Base-by-base conservation (phyloP, 768 basidiomycete species). In the Sporobolomyces phaffii region DNA sequence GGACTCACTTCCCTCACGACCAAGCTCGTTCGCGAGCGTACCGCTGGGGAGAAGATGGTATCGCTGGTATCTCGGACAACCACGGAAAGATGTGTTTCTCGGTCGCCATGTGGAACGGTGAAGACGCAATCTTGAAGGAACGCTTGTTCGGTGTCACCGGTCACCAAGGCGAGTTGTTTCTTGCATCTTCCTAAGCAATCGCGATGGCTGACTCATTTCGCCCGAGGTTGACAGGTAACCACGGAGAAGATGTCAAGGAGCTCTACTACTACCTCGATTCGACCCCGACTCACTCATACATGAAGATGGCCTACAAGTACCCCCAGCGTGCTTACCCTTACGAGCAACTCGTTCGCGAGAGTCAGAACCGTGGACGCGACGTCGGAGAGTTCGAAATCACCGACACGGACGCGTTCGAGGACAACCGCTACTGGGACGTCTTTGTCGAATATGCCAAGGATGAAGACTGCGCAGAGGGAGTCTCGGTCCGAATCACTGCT, bases 381-480 rank as follows among this genome's bases (percentile, higher is more conserved):
- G 91, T 91, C 18, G 80, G 84, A 62, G 96, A 99, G 78, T 98
- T 84, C 75, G 96, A 99, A 79, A 86, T 98, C 73, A 79, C 94
- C 77, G 93, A 98, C 77, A 90, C 91, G 0, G 91, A 90, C 65
- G 84, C 82, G 1, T 96, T 97, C 74, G 89, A 93, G 65, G 89
- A 90, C 36, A 87, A 97, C 77, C 82, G 87, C 14, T 99, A 99
- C 78, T 99, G 96, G 96, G 96, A 99, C 77, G 86, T 99, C 41
- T 99, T 97, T 73, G 86, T 97, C 61, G 94, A 99, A 91, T 98
- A 99, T 78, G 93, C 96, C 40, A 99, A 98, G 80, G 96, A 96
- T 72, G 91, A 90, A 76, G 88, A 97, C 70, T 83, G 89, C 52
- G 86, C 90, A 13, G 86, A 98, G 62, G 89, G 83, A 72, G 77